phyloP scores from a whole-genome alignment of 306 rosid species.

The Trichosanthes cucumerina region DNA sequence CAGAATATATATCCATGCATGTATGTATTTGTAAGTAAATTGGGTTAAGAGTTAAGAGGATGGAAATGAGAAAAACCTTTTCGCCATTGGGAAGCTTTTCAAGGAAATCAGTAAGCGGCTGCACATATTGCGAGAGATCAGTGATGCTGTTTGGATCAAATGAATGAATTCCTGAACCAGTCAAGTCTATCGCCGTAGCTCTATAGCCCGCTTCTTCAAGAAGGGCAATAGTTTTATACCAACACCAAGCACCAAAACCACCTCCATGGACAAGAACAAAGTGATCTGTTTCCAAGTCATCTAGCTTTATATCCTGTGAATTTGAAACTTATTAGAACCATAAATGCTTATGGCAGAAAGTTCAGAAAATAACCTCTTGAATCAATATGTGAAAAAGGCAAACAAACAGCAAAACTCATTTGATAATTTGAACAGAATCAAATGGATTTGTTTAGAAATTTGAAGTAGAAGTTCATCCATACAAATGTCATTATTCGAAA shows the following conservation, averaged over 20 bases:
- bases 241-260: slow-evolving; percentile 99
- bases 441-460: neutral
- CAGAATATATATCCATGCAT: neutral
- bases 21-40: neutral
- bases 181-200: slow-evolving; percentile 76
- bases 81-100: slow-evolving; percentile 61
- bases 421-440: neutral
- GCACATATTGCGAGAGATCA: slow-evolving; percentile 59
- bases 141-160: slow-evolving; percentile 58
- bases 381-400: neutral
- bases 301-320: slow-evolving; percentile 56
- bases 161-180: slow-evolving; percentile 85
- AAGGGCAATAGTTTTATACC: slow-evolving; percentile 96
- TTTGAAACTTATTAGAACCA: neutral
- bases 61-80: slow-evolving; percentile 36
- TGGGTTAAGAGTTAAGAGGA: slow-evolving; percentile 11
- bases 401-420: neutral
- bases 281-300: slow-evolving; percentile 72
- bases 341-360: neutral
- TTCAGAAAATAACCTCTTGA: neutral
- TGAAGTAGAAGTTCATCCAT: neutral
- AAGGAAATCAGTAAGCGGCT: slow-evolving; percentile 69
- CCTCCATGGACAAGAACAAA: slow-evolving; percentile 97
- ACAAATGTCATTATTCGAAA: neutral
- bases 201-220: slow-evolving; percentile 77